phyloP scores from a whole-genome alignment of 2,329 filamentous ascomycete species.

The Magnaporthiopsis incrustans region DNA sequence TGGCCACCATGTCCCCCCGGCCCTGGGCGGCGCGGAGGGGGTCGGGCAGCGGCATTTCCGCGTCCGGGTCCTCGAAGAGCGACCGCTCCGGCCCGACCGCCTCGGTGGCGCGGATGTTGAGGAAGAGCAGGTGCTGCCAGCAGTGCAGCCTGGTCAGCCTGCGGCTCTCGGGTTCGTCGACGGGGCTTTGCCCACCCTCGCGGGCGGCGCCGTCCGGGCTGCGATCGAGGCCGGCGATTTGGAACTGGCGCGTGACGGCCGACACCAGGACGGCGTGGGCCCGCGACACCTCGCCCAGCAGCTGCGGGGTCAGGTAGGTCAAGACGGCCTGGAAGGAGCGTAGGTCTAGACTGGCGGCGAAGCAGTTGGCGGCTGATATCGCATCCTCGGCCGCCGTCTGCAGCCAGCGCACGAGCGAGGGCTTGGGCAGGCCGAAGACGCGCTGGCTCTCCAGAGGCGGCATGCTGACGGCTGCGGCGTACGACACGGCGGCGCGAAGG shows the following conservation, averaged over 20 bases:
- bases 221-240: not conserved
- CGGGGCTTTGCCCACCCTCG: too few relatives aligned
- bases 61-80: not conserved
- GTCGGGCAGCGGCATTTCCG: not conserved
- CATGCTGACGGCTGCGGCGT: not conserved
- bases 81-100: not conserved
- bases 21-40: not conserved
- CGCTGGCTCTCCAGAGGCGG: constrained; percentile 1
- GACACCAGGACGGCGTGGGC: not conserved
- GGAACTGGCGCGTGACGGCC: constrained; percentile 1
- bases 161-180: not conserved
- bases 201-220: too few relatives aligned
- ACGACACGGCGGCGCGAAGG: not conserved
- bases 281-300: constrained; percentile 2
- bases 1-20: not conserved
- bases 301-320: not conserved
- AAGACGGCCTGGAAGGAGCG: not conserved
- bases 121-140: constrained; percentile 2
- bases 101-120: not conserved
- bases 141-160: not conserved
- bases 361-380: not conserved
- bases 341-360: constrained; percentile 1
- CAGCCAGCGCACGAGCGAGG: constrained; percentile 1
- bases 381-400: not conserved
- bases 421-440: constrained; percentile 1